Evolutionary conservation across 1,284 basidiomycete genomes (phyloP).

Genomic region (Cryptococcus neoformans): DNA sequence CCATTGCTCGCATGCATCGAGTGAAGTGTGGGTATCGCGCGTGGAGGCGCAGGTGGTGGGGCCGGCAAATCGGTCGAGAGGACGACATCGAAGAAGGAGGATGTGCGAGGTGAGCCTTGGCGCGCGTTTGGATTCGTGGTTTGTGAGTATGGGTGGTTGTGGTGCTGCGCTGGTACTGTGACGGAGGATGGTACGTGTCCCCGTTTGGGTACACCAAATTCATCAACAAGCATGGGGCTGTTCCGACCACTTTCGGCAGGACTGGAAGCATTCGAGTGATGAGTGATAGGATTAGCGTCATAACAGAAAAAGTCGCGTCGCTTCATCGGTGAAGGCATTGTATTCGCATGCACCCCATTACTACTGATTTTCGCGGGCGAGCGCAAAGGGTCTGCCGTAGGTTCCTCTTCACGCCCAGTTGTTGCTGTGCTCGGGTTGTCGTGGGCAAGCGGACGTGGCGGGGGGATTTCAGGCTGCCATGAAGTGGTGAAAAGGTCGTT

Average conservation of each 20-base stretch:
- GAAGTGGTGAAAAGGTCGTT: constrained; percentile 36
- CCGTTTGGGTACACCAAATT: constrained; percentile 5
- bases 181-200: too few species aligned
- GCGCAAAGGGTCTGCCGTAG: background rate
- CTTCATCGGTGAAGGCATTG: constrained; percentile 5
- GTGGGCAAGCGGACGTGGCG: constrained; percentile 16
- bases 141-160: too few species aligned
- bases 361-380: background rate
- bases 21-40: background rate
- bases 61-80: constrained; percentile 10
- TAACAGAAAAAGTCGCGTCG: background rate
- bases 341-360: constrained; percentile 2
- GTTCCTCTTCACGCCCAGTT: background rate
- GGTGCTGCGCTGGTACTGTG: too few species aligned
- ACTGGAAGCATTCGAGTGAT: too few species aligned
- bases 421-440: background rate
- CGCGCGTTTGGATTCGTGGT: too few species aligned
- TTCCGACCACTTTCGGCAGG: too few species aligned
- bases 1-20: background rate
- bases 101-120: constrained; percentile 25
- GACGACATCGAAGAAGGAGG: constrained; percentile 40
- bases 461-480: constrained; percentile 26
- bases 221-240: background rate
- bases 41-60: constrained; percentile 30
- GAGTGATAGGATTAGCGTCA: too few species aligned